These are phyloP conservation scores for Trichoderma oligosporum DNA, from an alignment of 2,329 filamentous ascomycete genomes.

Conservation along the genomic window DNA sequence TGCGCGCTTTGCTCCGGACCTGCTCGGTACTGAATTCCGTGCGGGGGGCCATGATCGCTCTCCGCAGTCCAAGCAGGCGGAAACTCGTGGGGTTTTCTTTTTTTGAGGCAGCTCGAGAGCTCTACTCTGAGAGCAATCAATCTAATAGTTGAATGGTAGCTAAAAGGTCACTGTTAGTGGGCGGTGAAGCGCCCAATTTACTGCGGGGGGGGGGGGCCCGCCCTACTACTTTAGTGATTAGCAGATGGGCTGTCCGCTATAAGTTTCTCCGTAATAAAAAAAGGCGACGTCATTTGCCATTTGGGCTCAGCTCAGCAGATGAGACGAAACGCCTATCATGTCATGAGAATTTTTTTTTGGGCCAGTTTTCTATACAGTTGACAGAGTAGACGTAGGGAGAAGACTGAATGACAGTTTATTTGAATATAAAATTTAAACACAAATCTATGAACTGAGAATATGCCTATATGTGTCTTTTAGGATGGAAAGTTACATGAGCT, in stretches of 20 bases:
- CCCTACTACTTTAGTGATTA: neutral
- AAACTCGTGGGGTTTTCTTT: conserved; percentile 16
- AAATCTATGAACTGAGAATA: neutral
- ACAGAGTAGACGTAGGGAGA: neutral
- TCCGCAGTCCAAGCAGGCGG: conserved; percentile 30
- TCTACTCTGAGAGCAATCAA: neutral
- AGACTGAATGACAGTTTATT: too few species aligned
- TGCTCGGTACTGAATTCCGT: conserved; percentile 69
- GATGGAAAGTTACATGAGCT: neutral
- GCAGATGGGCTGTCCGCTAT: neutral
- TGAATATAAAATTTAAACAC: neutral
- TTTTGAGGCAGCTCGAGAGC: conserved; percentile 18
- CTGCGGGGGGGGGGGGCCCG: conserved; percentile 6
- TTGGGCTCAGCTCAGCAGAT: conserved; percentile 1
- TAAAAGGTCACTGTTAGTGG: neutral
- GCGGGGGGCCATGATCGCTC: conserved; percentile 65
- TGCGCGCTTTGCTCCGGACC: conserved; percentile 76
- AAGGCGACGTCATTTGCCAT: conserved; percentile 2
- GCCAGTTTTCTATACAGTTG: neutral
- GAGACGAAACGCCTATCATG: neutral
- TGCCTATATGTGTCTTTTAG: neutral
- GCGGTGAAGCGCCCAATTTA: neutral
- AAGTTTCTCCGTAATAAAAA: neutral
- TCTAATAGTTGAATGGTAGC: neutral
- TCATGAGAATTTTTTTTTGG: conserved; percentile 3